phyloP scores from a whole-genome alignment of 2,329 filamentous ascomycete species.

The Penicillium sp. region DNA sequence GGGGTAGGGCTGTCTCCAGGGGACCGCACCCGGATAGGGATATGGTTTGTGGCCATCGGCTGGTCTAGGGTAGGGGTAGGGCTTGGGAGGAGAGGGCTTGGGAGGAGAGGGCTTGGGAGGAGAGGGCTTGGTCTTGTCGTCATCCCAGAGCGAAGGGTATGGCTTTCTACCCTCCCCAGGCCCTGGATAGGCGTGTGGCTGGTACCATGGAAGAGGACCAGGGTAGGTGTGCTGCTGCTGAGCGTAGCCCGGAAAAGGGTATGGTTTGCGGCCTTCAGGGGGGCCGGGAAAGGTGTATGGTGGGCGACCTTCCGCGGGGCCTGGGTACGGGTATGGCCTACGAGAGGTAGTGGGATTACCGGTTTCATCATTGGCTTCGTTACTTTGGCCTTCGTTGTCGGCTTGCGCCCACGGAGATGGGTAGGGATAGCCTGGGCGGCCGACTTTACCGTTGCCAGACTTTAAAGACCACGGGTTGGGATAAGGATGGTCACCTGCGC shows the following conservation, averaged over 20 bases:
- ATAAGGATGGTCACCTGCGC: background rate
- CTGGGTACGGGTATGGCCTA: too few relatives aligned
- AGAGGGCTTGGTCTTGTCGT: too few relatives aligned
- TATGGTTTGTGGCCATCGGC: background rate
- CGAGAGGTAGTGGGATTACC: background rate
- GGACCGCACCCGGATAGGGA: background rate
- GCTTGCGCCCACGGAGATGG: background rate
- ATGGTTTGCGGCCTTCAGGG: too few relatives aligned
- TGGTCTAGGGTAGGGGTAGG: background rate
- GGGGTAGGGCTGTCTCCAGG: background rate
- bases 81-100: background rate
- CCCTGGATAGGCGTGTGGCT: background rate
- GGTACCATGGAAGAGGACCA: background rate
- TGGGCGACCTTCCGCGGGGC: too few relatives aligned
- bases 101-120: too few relatives aligned
- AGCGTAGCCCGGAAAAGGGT: background rate
- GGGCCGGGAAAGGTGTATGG: too few relatives aligned
- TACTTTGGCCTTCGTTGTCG: background rate
- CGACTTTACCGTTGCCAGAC: background rate
- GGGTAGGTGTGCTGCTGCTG: background rate
- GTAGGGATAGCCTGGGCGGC: background rate
- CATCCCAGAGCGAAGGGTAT: too few relatives aligned
- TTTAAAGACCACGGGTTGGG: background rate
- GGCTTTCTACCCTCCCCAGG: background rate
- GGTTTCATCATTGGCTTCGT: background rate